phyloP scores from a whole-genome alignment of 441 rosid genomes.

The Raphanus hybrid region DNA sequence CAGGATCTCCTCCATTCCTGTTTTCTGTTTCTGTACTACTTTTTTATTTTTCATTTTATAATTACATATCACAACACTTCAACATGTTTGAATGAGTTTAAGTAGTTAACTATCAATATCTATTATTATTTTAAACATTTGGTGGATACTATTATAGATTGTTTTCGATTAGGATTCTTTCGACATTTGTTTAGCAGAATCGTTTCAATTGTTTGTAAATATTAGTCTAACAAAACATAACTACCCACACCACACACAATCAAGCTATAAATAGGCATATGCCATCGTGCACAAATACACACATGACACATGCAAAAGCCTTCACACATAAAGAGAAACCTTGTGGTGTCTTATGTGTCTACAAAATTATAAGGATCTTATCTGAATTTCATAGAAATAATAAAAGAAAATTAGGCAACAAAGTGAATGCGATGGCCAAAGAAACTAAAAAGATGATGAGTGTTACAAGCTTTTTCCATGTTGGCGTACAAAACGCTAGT shows the following conservation, averaged over 20 bases:
- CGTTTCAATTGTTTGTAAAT: neutral
- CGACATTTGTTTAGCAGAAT: neutral
- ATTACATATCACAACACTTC: neutral
- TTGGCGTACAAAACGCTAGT: slow-evolving; percentile 17
- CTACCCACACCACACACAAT: neutral
- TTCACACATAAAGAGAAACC: neutral
- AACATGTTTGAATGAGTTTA: neutral
- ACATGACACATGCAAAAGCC: slow-evolving; percentile 16
- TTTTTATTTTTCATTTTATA: neutral
- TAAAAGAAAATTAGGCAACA: slow-evolving; percentile 10
- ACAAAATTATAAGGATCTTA: neutral
- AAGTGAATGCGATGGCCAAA: slow-evolving; percentile 27
- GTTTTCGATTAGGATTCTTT: neutral
- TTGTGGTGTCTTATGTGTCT: slow-evolving; percentile 8
- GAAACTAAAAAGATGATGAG: slow-evolving; percentile 19
- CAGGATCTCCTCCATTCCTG: neutral
- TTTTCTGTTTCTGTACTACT: neutral
- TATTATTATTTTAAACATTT: neutral
- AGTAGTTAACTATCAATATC: neutral
- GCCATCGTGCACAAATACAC: neutral
- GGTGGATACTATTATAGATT: neutral
- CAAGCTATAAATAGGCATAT: slow-evolving; percentile 9
- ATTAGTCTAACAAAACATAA: slow-evolving; percentile 12
- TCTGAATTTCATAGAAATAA: slow-evolving; percentile 5
- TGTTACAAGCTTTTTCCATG: slow-evolving; percentile 33